These are phyloP conservation scores for Alternaria sp. DNA, from an alignment of 2,329 filamentous ascomycete species.

Conservation along the genomic window DNA sequence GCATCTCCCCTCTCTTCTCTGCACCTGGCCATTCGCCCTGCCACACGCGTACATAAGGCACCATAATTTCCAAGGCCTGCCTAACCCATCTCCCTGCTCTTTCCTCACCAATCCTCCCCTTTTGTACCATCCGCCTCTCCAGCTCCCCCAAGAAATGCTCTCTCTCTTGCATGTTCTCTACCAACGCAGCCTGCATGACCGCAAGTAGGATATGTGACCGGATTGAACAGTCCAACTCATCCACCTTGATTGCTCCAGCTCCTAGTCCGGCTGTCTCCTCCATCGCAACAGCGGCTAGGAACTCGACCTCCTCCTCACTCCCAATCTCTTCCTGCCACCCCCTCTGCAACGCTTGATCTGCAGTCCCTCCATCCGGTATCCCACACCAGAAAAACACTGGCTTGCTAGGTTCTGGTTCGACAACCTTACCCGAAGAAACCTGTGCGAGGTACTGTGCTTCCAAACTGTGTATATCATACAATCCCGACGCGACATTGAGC, in stretches of 20 bases:
- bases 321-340: slow-evolving; percentile 7
- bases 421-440: background rate
- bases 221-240: slow-evolving; percentile 3
- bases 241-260: background rate
- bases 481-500: slow-evolving; percentile 8
- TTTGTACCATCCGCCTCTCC: background rate
- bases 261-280: slow-evolving; percentile 2
- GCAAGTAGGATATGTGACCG: slow-evolving; percentile 3
- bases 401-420: background rate
- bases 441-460: slow-evolving; percentile 5
- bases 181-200: slow-evolving; percentile 1
- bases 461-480: slow-evolving; percentile 10
- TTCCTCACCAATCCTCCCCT: background rate
- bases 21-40: background rate
- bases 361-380: background rate
- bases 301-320: slow-evolving; percentile 5
- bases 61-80: background rate
- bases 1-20: background rate
- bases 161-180: background rate
- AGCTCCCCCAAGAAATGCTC: background rate
- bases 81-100: background rate
- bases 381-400: background rate
- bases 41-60: background rate
- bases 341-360: background rate
- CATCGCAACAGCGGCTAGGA: slow-evolving; percentile 4